Percentiles rank a stretch among this genome's conserved stretches.
phyloP scores from a whole-genome alignment of 2,329 filamentous ascomycete species.

The Cordyceps militaris region DNA sequence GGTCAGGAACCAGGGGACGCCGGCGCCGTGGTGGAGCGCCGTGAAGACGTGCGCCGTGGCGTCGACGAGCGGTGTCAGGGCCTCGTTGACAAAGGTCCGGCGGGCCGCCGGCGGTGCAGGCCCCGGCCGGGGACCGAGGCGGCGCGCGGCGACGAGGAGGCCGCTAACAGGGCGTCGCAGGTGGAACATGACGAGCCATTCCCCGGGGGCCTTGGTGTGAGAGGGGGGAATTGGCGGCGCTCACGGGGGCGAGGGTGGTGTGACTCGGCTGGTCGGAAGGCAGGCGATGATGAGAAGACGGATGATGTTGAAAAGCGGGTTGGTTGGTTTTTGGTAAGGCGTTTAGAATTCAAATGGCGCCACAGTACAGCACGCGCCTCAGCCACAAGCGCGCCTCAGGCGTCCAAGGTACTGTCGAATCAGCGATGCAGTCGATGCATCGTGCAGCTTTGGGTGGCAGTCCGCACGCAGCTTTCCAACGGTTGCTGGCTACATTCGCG shows the following conservation, averaged over 20 bases:
- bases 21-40: conserved; percentile 40
- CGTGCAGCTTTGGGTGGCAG: not conserved
- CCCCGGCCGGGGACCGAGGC: not conserved
- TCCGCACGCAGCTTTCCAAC: too few relatives aligned
- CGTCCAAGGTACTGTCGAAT: not conserved
- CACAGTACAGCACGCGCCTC: not conserved
- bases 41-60: conserved; percentile 37
- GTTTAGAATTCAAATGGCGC: not conserved
- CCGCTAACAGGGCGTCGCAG: conserved; percentile 4
- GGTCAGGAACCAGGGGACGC: conserved; percentile 46
- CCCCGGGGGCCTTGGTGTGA: not conserved
- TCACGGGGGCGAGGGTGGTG: not conserved
- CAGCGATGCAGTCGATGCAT: not conserved
- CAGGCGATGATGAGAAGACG: not conserved
- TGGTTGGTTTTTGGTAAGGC: not conserved
- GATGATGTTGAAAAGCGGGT: not conserved
- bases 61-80: conserved; percentile 21
- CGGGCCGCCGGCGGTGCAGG: not conserved
- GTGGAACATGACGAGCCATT: conserved; percentile 5
- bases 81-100: conserved; percentile 14
- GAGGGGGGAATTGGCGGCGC: not conserved
- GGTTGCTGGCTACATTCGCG: not conserved
- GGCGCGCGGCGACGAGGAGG: not conserved
- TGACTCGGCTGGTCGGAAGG: not conserved
- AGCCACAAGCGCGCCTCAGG: not conserved